Evolutionary conservation across 176 grass and related monocot genomes (phyloP).

Genomic region (Tillandsia fasciculata): DNA sequence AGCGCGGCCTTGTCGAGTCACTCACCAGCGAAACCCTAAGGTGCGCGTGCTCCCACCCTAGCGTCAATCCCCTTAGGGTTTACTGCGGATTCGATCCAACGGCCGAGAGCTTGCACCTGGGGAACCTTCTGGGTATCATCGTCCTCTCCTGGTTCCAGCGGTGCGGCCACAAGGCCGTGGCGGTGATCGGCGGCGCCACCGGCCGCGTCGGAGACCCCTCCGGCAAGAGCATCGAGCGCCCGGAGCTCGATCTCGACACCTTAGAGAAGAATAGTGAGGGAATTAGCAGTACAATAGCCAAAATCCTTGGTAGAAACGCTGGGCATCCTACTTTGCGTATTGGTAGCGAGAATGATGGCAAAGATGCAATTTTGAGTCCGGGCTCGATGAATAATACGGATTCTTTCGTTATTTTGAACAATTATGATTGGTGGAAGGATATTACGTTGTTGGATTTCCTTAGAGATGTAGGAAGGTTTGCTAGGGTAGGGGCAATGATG

Average conservation of each 20-base stretch:
- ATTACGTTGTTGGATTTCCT: constrained; percentile 84
- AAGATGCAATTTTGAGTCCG: constrained; percentile 5
- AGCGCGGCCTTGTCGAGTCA: constrained; percentile 71
- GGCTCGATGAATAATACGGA: constrained; percentile 15
- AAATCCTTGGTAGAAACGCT: constrained; percentile 23
- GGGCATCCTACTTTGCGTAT: not conserved
- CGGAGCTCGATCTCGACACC: constrained; percentile 49
- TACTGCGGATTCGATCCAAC: constrained; percentile 94
- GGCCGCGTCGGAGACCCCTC: constrained; percentile 74
- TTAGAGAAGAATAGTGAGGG: constrained; percentile 43
- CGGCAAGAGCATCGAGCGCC: constrained; percentile 71
- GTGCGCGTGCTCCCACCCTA: constrained; percentile 15
- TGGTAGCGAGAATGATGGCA: constrained; percentile 6
- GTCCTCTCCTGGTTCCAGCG: constrained; percentile 90
- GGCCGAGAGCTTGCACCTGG: constrained; percentile 82
- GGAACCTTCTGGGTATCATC: constrained; percentile 76
- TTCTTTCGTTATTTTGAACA: constrained; percentile 70
- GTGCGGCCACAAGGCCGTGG: constrained; percentile 68
- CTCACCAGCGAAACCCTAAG: constrained; percentile 58
- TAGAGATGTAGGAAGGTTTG: constrained; percentile 70
- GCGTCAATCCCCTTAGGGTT: constrained; percentile 38
- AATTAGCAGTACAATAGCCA: constrained; percentile 44
- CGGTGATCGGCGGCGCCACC: constrained; percentile 72
- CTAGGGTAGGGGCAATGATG: constrained; percentile 75
- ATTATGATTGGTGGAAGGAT: constrained; percentile 97